Percentiles rank a stretch among this genome's conserved stretches.
Evolutionary conservation across 441 rosid genomes (phyloP).

Genomic region (Monsonia emarginata): DNA sequence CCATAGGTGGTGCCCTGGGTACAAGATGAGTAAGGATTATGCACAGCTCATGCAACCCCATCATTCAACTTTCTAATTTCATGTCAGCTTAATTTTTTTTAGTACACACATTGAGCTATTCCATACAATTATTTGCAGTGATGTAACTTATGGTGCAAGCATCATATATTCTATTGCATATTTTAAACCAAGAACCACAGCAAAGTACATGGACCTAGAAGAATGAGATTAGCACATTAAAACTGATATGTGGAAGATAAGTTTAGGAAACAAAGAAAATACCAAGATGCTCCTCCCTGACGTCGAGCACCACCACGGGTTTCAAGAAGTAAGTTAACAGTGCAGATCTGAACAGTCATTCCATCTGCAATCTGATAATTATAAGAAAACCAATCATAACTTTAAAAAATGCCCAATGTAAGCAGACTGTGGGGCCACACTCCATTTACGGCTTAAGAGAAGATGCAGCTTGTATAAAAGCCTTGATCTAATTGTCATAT

Average conservation of each 20-base stretch:
- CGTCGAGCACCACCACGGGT: conserved; percentile 60
- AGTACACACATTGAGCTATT: background rate
- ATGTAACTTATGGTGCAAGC: background rate
- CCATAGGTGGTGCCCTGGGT: conserved; percentile 88
- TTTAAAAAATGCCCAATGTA: conserved; percentile 11
- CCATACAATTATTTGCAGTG: background rate
- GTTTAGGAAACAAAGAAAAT: conserved; percentile 16
- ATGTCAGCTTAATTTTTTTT: background rate
- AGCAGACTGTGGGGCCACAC: background rate
- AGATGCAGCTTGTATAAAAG: conserved; percentile 2
- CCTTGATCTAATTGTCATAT: background rate
- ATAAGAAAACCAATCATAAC: conserved; percentile 11
- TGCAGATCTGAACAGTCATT: conserved; percentile 76
- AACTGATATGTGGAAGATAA: background rate
- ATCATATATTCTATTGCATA: background rate
- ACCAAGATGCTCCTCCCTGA: conserved; percentile 89
- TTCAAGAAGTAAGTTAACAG: conserved; percentile 90
- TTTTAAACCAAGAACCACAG: background rate
- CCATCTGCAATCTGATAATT: conserved; percentile 91
- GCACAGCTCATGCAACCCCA: background rate
- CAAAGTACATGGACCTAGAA: background rate
- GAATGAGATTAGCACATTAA: background rate
- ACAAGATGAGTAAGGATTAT: conserved; percentile 6
- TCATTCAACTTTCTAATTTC: background rate
- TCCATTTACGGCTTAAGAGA: background rate